These are phyloP conservation scores for thale cress (Arabidopsis thaliana) DNA, from an alignment of 345 rosid genomes.

Conservation along the genomic window DNA sequence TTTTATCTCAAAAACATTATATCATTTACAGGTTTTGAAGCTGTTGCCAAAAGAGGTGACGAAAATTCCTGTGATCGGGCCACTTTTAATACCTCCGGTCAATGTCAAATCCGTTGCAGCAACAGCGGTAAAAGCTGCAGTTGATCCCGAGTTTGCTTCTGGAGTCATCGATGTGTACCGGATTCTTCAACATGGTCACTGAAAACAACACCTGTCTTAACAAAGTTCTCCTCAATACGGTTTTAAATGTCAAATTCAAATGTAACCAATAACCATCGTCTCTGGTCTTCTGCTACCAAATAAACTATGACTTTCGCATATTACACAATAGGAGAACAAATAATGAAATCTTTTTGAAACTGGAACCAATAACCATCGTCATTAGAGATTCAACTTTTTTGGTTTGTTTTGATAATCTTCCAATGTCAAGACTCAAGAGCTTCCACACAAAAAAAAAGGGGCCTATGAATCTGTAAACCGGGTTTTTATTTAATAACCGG, in stretches of 20 bases:
- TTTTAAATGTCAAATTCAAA: neutral
- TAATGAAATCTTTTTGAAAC: neutral
- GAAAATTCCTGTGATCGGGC: slow-evolving; percentile 60
- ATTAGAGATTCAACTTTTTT: neutral
- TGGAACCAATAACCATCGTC: neutral
- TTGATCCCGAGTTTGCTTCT: slow-evolving; percentile 53
- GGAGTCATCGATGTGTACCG: slow-evolving; percentile 60
- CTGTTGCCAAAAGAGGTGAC: slow-evolving; percentile 54
- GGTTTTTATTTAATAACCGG: neutral
- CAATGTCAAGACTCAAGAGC: neutral
- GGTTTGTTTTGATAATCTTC: neutral
- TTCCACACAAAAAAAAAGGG: too few species aligned
- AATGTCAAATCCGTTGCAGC: slow-evolving; percentile 58
- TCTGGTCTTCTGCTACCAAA: neutral
- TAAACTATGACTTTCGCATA: neutral
- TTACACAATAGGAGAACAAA: too few species aligned
- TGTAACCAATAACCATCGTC: slow-evolving; percentile 6
- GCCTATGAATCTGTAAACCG: neutral
- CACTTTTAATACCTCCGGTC: slow-evolving; percentile 64
- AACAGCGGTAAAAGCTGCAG: slow-evolving; percentile 65
- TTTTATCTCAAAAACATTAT: neutral
- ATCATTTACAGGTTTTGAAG: slow-evolving; percentile 54
- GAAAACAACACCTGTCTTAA: slow-evolving; percentile 3
- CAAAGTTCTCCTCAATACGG: neutral
- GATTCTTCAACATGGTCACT: slow-evolving; percentile 48